Base-by-base conservation (phyloP, 1,139 yeast species). In the Blastobotrys elegans region DNA sequence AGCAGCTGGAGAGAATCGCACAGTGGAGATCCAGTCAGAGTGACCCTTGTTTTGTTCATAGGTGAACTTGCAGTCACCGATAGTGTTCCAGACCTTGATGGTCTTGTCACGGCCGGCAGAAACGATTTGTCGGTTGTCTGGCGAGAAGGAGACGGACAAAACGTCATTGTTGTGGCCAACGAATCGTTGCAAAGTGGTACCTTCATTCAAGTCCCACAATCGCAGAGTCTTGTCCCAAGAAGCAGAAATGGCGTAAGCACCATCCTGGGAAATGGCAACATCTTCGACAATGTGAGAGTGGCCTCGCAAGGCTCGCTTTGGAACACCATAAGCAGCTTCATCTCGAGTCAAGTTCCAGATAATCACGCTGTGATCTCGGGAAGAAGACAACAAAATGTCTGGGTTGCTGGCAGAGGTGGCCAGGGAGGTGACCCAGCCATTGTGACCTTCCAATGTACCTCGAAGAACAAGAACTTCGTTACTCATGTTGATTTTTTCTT, bases 171-270 rank as follows among this genome's bases (percentile, higher is more conserved):
- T 82, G 95, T 92, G 99, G 69, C 98, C 99, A 63, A 85, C 96
- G 71, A 92, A 92, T 78, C 97, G 90, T 73, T 81, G 82, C 75
- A 89, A 79, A 69, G 92, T 84, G 75, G 84, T 86, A 79, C 98
- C 99, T 66, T 94, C 80, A 72, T 83, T 84, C 69, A 92, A 81
- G 74, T 88, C 92, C 99, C 99, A 92, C 71, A 92, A 85, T 82
- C 97, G 94, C 74, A 94, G 81, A 70, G 98, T 90, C 80, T 85
- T 88, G 74, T 92, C 98, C 99, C 99, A 92, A 68, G 98, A 94
- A 68, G 96, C 97, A 61, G 98, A 92, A 73, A 92, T 80, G 70
- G 97, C 98, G 80, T 83, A 92, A 70, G 86, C 84, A 75, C 98
- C 98, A 73, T 94, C 98, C 71, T 95, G 92, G 59, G 98, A 88